A percentile compares a stretch with the other conserved stretches of the same genome.
These are phyloP conservation scores for Cryptosporidium muris DNA, from an alignment of 169 alveolate species.

Conservation along the genomic window DNA sequence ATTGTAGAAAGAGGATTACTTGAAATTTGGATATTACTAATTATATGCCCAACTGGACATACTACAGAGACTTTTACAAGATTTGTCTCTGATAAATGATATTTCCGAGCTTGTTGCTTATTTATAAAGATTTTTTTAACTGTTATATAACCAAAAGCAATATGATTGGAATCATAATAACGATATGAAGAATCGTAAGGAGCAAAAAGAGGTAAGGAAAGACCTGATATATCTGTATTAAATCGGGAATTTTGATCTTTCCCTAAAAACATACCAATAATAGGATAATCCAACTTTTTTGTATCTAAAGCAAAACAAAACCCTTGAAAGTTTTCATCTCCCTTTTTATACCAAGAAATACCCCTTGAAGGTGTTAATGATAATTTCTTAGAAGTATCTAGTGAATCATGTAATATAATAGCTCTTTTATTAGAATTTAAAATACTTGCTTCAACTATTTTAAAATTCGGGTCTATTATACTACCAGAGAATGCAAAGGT, in stretches of 20 bases:
- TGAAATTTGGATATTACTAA: conserved; percentile 30
- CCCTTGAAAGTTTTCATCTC: conserved; percentile 45
- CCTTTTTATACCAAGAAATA: conserved; percentile 13
- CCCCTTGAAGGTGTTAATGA: too few species aligned
- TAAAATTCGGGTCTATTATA: too few species aligned
- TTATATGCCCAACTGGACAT: conserved; percentile 48
- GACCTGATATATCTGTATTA: not conserved
- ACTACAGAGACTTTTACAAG: conserved; percentile 24
- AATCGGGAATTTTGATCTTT: conserved; percentile 2
- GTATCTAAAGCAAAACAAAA: conserved; percentile 60
- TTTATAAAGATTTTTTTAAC: conserved; percentile 27
- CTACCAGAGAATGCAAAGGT: too few species aligned
- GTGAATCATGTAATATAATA: too few species aligned
- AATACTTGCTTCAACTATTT: too few species aligned
- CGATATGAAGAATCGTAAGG: too few species aligned
- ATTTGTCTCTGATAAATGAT: not conserved
- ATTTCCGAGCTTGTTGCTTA: conserved; percentile 7
- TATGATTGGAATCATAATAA: conserved; percentile 21
- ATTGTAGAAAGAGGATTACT: conserved; percentile 14
- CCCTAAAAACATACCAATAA: conserved; percentile 44
- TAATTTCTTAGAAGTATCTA: too few species aligned
- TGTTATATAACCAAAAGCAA: conserved; percentile 55
- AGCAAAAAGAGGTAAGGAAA: too few species aligned
- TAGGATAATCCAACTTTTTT: not conserved
- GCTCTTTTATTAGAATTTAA: too few species aligned